Percentiles rank a stretch among this genome's conserved stretches.
Conservation (phyloP, 208 protist genomes). For the Leishmania tarentolae region DNA sequence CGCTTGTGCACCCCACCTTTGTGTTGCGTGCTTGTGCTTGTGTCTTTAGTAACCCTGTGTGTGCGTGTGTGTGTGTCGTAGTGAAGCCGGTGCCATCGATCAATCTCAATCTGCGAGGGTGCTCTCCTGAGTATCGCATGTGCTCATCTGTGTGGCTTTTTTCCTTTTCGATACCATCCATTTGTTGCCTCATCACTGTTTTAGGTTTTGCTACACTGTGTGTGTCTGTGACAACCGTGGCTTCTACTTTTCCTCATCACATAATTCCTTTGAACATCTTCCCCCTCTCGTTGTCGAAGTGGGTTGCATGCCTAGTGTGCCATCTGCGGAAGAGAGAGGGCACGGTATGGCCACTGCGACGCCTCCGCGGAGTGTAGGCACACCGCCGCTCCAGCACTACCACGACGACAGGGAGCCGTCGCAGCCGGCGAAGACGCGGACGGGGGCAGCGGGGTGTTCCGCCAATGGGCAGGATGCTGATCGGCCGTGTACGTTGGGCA, state of each 20-base stretch:
- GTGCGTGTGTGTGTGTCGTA: conserved; percentile 4
- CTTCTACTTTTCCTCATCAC: not conserved
- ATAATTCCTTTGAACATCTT: not conserved
- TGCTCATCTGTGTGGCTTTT: not conserved
- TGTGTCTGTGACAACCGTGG: not conserved
- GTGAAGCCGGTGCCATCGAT: not conserved
- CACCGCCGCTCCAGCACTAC: not conserved
- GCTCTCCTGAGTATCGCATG: not conserved
- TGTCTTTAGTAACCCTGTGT: not conserved
- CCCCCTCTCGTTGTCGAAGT: not conserved
- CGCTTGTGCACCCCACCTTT: not conserved
- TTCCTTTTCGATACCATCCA: conserved; percentile 10
- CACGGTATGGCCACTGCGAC: not conserved
- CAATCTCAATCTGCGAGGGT: not conserved
- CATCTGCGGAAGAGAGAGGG: not conserved
- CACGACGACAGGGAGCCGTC: not conserved
- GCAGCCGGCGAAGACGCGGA: not conserved
- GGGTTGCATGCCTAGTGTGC: not conserved
- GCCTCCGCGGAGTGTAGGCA: not conserved
- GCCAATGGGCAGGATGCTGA: not conserved
- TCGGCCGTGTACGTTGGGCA: not conserved
- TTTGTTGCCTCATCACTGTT: too few species aligned
- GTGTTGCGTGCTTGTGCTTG: not conserved
- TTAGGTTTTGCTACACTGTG: not conserved
- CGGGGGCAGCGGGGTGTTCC: not conserved